Percentiles rank a stretch among this genome's conserved stretches.
Evolutionary conservation across 768 basidiomycete species (phyloP).

Genomic region (Agrocybe pediades): DNA sequence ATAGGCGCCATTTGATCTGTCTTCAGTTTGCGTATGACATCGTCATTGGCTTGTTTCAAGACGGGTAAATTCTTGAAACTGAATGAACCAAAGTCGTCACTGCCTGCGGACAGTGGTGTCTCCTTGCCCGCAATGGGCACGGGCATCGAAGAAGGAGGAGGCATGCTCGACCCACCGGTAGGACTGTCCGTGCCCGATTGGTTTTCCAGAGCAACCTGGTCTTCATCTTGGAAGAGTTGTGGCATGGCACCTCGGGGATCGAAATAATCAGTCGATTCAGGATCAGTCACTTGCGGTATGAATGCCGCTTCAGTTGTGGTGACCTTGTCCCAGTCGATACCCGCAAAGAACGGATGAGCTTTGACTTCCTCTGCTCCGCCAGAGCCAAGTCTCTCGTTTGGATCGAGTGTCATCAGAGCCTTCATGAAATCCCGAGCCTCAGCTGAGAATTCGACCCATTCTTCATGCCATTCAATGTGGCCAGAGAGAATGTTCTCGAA

Average conservation of each 20-base stretch:
- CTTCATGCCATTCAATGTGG: constrained; percentile 94
- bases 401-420: constrained; percentile 80
- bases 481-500: constrained; percentile 98
- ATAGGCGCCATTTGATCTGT: constrained; percentile 87
- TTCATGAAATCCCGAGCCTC: constrained; percentile 92
- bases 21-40: constrained; percentile 93
- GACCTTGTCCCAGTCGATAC: constrained; percentile 92
- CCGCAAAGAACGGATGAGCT: constrained; percentile 85
- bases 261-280: constrained; percentile 99
- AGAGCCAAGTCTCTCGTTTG: constrained; percentile 77
- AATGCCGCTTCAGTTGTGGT: constrained; percentile 89
- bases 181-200: constrained; percentile 52
- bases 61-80: constrained; percentile 97
- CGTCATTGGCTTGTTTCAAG: constrained; percentile 97
- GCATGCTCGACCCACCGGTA: constrained; percentile 36
- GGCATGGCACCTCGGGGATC: constrained; percentile 93
- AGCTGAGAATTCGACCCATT: constrained; percentile 82
- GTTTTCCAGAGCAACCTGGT: constrained; percentile 57
- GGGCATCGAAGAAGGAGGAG: constrained; percentile 44
- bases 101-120: constrained; percentile 56
- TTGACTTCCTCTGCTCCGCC: constrained; percentile 93
- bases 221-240: constrained; percentile 91
- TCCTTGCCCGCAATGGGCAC: constrained; percentile 39
- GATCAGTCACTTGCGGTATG: constrained; percentile 93
- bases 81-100: constrained; percentile 96